phyloP scores from a whole-genome alignment of 202 grass and related monocot genomes.

The Musa balbisiana region DNA sequence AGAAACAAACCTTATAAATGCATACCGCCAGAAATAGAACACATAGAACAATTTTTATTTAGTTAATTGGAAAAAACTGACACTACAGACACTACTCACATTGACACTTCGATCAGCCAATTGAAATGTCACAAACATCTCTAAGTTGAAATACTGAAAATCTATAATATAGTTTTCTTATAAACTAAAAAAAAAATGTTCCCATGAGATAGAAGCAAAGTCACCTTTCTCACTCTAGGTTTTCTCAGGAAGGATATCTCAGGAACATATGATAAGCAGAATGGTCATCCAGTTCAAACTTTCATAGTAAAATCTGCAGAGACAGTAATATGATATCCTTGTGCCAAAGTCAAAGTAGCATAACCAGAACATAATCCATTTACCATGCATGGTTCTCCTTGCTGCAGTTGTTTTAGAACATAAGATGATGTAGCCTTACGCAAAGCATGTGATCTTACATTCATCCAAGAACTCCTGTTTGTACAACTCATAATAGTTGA shows the following conservation, averaged over 20 bases:
- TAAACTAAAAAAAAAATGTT: constrained; percentile 6
- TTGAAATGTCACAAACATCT: not conserved
- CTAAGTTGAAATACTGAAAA: not conserved
- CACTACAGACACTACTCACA: not conserved
- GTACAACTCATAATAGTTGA: constrained; percentile 42
- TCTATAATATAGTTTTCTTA: constrained; percentile 19
- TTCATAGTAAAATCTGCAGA: not conserved
- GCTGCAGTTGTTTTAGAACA: constrained; percentile 1
- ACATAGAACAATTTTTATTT: not conserved
- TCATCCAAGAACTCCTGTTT: constrained; percentile 52
- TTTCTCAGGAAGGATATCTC: constrained; percentile 18
- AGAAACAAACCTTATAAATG: constrained; percentile 6
- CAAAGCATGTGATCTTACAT: constrained; percentile 43
- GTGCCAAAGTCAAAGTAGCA: not conserved
- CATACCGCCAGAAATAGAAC: not conserved
- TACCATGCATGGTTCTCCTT: constrained; percentile 34
- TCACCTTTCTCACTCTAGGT: constrained; percentile 56
- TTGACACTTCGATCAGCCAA: too few species aligned
- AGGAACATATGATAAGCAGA: not conserved
- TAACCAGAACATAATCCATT: constrained; percentile 4
- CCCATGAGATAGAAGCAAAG: not conserved
- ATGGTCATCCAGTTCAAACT: not conserved
- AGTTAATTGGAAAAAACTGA: not conserved
- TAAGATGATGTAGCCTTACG: constrained; percentile 21
- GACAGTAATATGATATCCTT: not conserved